Percentiles rank a stretch among this genome's conserved stretches.
These are phyloP conservation scores for Colletotrichum cordylinicola DNA, from an alignment of 2,329 filamentous ascomycete species.

Conservation along the genomic window DNA sequence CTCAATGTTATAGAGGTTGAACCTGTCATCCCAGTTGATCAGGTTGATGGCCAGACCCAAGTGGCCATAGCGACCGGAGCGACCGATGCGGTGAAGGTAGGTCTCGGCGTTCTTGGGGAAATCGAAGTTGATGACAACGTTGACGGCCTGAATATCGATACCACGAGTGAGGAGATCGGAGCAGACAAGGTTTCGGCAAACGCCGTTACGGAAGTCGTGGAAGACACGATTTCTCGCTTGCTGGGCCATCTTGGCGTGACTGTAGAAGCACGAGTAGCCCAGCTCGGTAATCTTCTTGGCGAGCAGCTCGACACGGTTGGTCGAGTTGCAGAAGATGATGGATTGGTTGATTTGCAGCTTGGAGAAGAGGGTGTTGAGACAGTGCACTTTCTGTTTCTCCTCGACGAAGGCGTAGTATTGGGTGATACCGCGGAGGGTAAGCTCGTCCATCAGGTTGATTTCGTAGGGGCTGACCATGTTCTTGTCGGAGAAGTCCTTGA, in stretches of 20 bases:
- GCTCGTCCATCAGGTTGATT: conserved; percentile 99
- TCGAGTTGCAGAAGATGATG: conserved; percentile 99
- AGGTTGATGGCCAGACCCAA: conserved; percentile 97
- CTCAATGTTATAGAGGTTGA: conserved; percentile 99
- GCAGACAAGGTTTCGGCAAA: conserved; percentile 97
- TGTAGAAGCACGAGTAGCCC: conserved; percentile 99
- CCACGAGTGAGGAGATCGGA: conserved; percentile 96
- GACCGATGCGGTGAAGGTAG: conserved; percentile 96
- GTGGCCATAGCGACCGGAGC: conserved; percentile 96
- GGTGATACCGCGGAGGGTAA: conserved; percentile 96
- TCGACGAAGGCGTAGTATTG: conserved; percentile 99
- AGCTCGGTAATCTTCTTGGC: conserved; percentile 99
- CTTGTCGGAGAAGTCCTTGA: conserved; percentile 98
- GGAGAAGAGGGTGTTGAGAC: conserved; percentile 97
- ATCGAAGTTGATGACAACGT: conserved; percentile 99
- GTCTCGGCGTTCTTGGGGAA: conserved; percentile 99
- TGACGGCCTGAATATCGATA: conserved; percentile 99
- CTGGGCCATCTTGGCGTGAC: conserved; percentile 97
- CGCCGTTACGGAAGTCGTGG: conserved; percentile 98
- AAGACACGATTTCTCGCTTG: conserved; percentile 97
- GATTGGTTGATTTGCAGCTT: conserved; percentile 99
- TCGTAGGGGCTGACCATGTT: conserved; percentile 97
- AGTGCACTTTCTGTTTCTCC: conserved; percentile 99
- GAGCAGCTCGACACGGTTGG: conserved; percentile 94
- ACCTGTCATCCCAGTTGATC: conserved; percentile 99